Evolutionary conservation across 257 asterid species (phyloP).

Genomic region (Primulina eburnea): DNA sequence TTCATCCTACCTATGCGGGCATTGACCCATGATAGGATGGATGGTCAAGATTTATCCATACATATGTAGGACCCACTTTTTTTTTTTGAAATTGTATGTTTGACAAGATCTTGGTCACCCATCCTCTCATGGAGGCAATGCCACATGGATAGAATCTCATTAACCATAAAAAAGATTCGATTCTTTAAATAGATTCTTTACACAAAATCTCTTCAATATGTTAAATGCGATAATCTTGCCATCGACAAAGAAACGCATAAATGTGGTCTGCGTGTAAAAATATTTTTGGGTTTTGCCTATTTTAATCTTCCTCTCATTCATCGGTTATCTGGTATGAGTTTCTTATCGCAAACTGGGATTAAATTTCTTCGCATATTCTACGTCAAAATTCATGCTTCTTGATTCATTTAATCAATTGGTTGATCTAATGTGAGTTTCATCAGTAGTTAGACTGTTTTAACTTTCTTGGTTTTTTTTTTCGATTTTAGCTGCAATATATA

Average conservation of each 20-base stretch:
- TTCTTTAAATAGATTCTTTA: no score
- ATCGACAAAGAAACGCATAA: neutral
- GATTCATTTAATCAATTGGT: neutral
- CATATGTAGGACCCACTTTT: no score
- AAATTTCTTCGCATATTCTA: no score
- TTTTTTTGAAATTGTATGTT: no score
- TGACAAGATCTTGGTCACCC: no score
- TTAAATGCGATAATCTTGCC: neutral
- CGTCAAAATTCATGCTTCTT: neutral
- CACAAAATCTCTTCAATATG: neutral
- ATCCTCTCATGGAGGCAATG: no score
- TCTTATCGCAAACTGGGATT: neutral
- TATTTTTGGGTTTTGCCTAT: neutral
- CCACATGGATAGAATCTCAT: no score
- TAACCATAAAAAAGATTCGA: no score
- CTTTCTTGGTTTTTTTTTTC: neutral
- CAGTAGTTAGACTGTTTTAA: neutral
- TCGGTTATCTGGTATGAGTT: neutral
- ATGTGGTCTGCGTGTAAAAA: neutral
- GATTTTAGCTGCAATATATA: neutral
- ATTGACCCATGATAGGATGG: no score
- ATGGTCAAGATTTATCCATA: no score
- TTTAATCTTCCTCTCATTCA: neutral
- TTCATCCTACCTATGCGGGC: no score
- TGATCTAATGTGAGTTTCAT: neutral